phyloP scores from a whole-genome alignment of 2,329 filamentous ascomycete species.

The Berkeleyomyces basicola region DNA sequence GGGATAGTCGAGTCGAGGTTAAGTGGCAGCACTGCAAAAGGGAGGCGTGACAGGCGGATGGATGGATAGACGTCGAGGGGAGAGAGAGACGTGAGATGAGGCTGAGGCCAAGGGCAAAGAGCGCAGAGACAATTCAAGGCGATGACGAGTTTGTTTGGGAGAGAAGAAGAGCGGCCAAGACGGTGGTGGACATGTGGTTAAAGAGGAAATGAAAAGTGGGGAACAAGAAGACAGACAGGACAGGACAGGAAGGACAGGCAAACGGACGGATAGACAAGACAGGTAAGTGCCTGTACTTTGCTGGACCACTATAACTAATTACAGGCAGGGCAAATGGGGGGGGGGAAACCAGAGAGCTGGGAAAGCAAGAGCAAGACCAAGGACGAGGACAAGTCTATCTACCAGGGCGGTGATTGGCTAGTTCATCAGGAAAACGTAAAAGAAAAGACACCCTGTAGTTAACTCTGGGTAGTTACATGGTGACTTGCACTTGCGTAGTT shows the following conservation, averaged over 20 bases:
- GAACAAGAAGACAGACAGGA: background rate
- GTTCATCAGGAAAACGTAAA: background rate
- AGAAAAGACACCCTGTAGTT: background rate
- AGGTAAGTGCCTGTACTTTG: background rate
- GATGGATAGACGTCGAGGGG: background rate
- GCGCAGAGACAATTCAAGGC: too few species aligned
- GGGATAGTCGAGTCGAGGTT: background rate
- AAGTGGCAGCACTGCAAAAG: background rate
- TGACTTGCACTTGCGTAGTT: too few species aligned
- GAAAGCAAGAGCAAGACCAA: background rate
- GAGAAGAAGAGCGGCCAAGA: background rate
- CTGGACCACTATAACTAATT: background rate
- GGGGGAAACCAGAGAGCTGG: background rate
- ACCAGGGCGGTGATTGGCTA: background rate
- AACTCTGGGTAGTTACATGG: background rate
- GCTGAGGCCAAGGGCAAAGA: background rate
- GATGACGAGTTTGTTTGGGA: background rate
- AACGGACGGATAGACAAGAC: background rate
- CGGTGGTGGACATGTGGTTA: background rate
- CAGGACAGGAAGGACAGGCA: background rate
- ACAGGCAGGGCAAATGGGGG: background rate
- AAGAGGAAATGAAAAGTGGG: slow-evolving; percentile 4
- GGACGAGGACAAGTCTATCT: background rate
- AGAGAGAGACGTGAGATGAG: background rate
- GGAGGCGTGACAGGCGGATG: background rate